These are phyloP conservation scores for Sporothrix luriei DNA, from an alignment of 2,329 filamentous ascomycete genomes.

Conservation along the genomic window DNA sequence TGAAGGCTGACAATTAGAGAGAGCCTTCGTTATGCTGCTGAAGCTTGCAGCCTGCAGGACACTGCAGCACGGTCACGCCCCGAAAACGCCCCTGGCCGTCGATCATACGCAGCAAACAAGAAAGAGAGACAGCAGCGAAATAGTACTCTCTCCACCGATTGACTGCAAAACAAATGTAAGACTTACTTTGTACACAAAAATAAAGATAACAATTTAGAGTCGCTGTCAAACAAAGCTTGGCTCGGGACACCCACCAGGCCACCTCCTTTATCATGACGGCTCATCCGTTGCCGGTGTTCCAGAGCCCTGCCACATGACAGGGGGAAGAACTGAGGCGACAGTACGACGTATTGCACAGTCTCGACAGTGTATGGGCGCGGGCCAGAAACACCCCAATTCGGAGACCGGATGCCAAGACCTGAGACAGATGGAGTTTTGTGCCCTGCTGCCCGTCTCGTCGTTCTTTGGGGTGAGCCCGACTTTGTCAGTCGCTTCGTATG, in stretches of 20 bases:
- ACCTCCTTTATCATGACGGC: constrained; percentile 14
- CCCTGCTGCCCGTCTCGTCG: background rate
- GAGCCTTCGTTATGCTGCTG: background rate
- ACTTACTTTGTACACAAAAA: background rate
- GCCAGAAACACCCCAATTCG: background rate
- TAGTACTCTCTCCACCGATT: background rate
- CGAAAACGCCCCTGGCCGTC: constrained; percentile 6
- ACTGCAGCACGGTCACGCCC: background rate
- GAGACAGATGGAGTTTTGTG: constrained; percentile 29
- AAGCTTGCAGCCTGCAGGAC: background rate
- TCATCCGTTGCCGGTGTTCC: constrained; percentile 28
- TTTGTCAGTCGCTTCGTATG: no score
- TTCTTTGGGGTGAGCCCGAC: no score
- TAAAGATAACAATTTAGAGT: constrained; percentile 2
- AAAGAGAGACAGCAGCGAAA: background rate
- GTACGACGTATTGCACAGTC: background rate
- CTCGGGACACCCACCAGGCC: background rate
- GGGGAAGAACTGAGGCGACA: background rate
- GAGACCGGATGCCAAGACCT: constrained; percentile 32
- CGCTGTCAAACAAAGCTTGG: constrained; percentile 25
- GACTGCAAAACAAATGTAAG: background rate
- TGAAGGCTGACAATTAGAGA: background rate
- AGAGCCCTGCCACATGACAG: constrained; percentile 18
- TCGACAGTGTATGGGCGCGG: background rate
- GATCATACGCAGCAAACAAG: constrained; percentile 12